These are phyloP conservation scores for Aphanomyces cochlioides DNA, from an alignment of 352 stramenopile species.

Conservation along the genomic window DNA sequence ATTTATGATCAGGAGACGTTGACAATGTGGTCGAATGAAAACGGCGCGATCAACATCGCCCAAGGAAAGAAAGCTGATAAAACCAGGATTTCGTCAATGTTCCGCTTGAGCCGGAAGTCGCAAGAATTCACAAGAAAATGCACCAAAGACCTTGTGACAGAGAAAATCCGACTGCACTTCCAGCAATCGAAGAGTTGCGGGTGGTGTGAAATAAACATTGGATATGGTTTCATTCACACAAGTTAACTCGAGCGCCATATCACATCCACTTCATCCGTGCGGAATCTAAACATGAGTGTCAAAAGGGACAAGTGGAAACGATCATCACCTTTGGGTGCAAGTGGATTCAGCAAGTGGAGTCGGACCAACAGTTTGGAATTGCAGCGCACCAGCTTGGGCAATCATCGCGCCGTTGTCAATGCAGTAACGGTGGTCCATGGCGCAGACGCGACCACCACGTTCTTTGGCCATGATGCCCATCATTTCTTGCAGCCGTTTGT, in stretches of 20 bases:
- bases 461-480: slow-evolving; percentile 97
- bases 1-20: too few species aligned
- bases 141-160: too few species aligned
- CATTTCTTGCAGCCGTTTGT: slow-evolving; percentile 93
- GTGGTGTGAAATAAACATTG: too few species aligned
- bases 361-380: slow-evolving; percentile 92
- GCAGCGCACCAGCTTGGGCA: slow-evolving; percentile 97
- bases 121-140: too few species aligned
- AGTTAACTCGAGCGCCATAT: slow-evolving; percentile 90
- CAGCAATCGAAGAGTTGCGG: too few species aligned
- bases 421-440: slow-evolving; percentile 99
- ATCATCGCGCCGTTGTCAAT: slow-evolving; percentile 99
- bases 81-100: too few species aligned
- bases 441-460: slow-evolving; percentile 91
- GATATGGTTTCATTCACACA: too few species aligned
- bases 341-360: slow-evolving; percentile 90
- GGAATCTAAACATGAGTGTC: slow-evolving; percentile 64
- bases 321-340: slow-evolving; percentile 89
- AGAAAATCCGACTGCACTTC: too few species aligned
- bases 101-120: too few species aligned
- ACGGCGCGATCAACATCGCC: too few species aligned
- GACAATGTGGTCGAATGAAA: too few species aligned
- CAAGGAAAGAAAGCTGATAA: too few species aligned
- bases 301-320: background rate
- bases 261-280: slow-evolving; percentile 97